Base-by-base conservation (phyloP, 2,329 filamentous ascomycete species). In the Lasiodiplodia citricola region DNA sequence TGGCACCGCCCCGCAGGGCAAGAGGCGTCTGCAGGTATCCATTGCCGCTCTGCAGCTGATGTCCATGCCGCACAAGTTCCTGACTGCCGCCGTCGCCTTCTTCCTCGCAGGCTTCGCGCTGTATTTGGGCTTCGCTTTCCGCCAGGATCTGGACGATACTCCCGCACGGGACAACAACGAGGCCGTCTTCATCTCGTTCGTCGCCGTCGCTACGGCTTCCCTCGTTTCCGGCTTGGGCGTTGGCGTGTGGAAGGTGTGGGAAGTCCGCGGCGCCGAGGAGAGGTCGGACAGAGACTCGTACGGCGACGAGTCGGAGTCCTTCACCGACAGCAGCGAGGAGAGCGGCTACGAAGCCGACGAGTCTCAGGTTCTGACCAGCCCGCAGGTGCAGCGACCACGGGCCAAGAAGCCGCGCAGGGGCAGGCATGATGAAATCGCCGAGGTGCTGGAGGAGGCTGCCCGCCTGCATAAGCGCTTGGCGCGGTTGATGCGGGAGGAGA, bases 131-230 rank as follows among this genome's bases (percentile, higher is more conserved):
- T 65, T 65, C 38, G 62, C 62, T 16, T 65, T 18, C 50, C 47
- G 62, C n/a, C 62, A 65, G 50, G 62, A 65, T 23, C 62, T 65
- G n/a, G 62, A 65, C 14, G 62, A 65, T 21, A 55, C 62, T 2
- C 62, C 62, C 7, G 62, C 62, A 8, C 62, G 62, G 11, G 44
- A 41, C 51, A 65, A 65, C 50, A 65, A 65, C 50, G 47, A 55
- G 62, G 62, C 62, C 23, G 62, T 65, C 47, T 55, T 65, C 21
- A 37, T 65, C 47, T 11, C 44, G 8, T 65, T 65, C 16, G 47
- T 65, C 4, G 51, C 44, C 16, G 50, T 55, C 13, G 62, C 62
- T 3, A 16, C n/a, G 23, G 18, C 21, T 4, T n/a, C 50, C 31
- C 47, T 65, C 8, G 2, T 65, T 13, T 41, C 50, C 7, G 62